Conservation (phyloP, 306 rosid genomes). For the Trifolium fragiferum region DNA sequence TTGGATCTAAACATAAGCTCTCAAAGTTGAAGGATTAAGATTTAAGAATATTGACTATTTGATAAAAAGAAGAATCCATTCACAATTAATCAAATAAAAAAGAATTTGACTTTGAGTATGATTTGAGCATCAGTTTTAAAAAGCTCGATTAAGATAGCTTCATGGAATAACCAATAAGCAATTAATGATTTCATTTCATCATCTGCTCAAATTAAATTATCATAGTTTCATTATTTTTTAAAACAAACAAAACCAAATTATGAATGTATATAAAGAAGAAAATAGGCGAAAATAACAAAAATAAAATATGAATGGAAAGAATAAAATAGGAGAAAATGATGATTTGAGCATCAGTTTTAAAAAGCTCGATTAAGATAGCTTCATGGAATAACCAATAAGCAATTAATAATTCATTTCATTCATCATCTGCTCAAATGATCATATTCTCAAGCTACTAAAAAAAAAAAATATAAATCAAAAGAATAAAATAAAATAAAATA, state of each 20-base stretch:
- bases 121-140: slow-evolving; percentile 50
- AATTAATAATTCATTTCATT: background rate
- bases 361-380: slow-evolving; percentile 45
- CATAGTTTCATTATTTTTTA: background rate
- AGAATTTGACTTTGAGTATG: background rate
- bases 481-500: background rate
- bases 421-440: slow-evolving; percentile 41
- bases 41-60: no score
- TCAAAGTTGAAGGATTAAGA: no score
- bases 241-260: background rate
- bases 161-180: slow-evolving; percentile 45
- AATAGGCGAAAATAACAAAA: background rate
- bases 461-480: background rate
- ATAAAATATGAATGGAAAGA: background rate
- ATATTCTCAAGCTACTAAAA: background rate
- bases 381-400: slow-evolving; percentile 47
- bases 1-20: background rate
- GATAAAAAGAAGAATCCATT: no score
- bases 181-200: slow-evolving; percentile 18
- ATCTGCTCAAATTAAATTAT: slow-evolving; percentile 35
- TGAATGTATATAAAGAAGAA: background rate
- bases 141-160: slow-evolving; percentile 46
- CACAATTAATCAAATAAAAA: no score
- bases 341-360: slow-evolving; percentile 49
- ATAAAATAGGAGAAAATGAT: background rate